Evolutionary conservation across 768 basidiomycete species (phyloP).

Genomic region (Rossbeevera mucosa): DNA sequence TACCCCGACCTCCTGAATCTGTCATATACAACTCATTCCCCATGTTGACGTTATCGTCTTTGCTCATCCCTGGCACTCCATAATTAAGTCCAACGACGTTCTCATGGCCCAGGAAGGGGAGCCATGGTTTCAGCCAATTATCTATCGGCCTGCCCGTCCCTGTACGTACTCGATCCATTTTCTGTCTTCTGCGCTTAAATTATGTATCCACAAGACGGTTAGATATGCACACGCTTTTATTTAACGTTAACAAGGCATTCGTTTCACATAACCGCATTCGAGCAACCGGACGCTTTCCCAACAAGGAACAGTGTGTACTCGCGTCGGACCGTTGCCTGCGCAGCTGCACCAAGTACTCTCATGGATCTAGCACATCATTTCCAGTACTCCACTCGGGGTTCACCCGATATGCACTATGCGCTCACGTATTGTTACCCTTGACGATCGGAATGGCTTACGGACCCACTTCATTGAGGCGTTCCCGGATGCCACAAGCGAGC

Average conservation of each 20-base stretch:
- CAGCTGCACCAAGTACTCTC: neutral
- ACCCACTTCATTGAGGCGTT: slow-evolving; percentile 49
- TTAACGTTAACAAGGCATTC: slow-evolving; percentile 1
- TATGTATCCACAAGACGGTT: neutral
- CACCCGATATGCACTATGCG: slow-evolving; percentile 34
- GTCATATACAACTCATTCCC: neutral
- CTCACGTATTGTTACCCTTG: slow-evolving; percentile 36
- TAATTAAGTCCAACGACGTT: neutral
- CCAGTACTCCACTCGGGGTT: slow-evolving; percentile 13
- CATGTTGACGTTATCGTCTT: neutral
- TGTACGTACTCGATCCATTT: slow-evolving; percentile 11
- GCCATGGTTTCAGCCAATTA: neutral
- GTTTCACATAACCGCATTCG: slow-evolving; percentile 3
- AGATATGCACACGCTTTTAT: neutral
- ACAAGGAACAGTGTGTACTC: neutral
- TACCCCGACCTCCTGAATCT: neutral
- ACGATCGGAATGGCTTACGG: slow-evolving; percentile 39
- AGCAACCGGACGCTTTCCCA: neutral
- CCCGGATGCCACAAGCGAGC: slow-evolving; percentile 20
- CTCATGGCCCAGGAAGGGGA: slow-evolving; percentile 12
- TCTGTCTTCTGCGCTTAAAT: neutral
- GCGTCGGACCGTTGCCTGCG: neutral
- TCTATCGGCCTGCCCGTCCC: neutral
- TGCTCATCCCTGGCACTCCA: neutral
- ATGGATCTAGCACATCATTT: slow-evolving; percentile 17